Conservation (phyloP, 768 basidiomycete genomes). For the Suillus hirtellus region DNA sequence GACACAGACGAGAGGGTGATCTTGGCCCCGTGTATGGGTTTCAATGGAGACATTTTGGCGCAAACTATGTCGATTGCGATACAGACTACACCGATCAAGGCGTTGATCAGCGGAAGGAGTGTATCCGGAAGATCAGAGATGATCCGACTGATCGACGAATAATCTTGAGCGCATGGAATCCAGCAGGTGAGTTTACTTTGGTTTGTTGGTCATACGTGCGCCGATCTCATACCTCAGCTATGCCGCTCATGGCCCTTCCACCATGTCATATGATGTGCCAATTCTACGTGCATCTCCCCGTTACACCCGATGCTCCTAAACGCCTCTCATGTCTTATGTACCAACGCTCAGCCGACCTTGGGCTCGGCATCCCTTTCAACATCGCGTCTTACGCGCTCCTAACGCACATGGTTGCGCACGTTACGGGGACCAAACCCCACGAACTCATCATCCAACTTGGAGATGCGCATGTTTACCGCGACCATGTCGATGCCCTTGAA, state of each 20-base stretch:
- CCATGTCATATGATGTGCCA: slow-evolving; percentile 99
- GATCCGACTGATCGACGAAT: slow-evolving; percentile 93
- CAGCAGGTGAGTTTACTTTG: slow-evolving; percentile 64
- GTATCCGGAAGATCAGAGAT: slow-evolving; percentile 88
- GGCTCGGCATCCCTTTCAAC: slow-evolving; percentile 98
- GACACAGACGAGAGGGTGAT: slow-evolving; percentile 85
- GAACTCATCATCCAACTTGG: slow-evolving; percentile 96
- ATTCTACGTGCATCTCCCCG: slow-evolving; percentile 93
- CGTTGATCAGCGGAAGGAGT: slow-evolving; percentile 89
- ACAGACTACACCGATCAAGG: slow-evolving; percentile 78
- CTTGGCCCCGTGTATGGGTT: slow-evolving; percentile 97
- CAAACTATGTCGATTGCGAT: slow-evolving; percentile 74
- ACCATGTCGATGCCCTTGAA: slow-evolving; percentile 87
- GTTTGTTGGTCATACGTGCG: neutral
- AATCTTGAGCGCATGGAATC: slow-evolving; percentile 97
- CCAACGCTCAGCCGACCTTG: slow-evolving; percentile 96
- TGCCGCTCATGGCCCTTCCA: slow-evolving; percentile 92
- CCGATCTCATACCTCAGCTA: slow-evolving; percentile 51
- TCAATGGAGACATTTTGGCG: slow-evolving; percentile 96
- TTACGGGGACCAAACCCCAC: slow-evolving; percentile 82
- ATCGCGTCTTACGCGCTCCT: slow-evolving; percentile 98
- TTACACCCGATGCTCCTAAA: slow-evolving; percentile 49
- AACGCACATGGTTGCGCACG: slow-evolving; percentile 95
- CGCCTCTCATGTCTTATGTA: slow-evolving; percentile 94
- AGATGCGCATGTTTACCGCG: slow-evolving; percentile 94